These are phyloP conservation scores for Blastocystis sp. DNA, from an alignment of 352 stramenopile species.

Conservation along the genomic window DNA sequence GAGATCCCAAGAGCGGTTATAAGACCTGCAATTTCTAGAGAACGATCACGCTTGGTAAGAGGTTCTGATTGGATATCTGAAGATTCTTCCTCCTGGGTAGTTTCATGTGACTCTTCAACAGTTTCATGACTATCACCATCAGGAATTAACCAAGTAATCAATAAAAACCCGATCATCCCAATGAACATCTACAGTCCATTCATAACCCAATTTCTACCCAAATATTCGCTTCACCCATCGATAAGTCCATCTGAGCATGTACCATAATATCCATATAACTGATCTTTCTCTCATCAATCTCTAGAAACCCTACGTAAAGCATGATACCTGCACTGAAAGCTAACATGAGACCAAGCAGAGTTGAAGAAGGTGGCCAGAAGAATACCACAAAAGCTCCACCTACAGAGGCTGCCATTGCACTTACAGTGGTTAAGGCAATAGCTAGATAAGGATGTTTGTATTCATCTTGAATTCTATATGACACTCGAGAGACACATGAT, in stretches of 20 bases:
- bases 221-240: constrained; percentile 33
- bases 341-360: constrained; percentile 10
- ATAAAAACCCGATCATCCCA: constrained; percentile 37
- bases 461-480: constrained; percentile 18
- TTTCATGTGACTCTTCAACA: too few species aligned
- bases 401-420: constrained; percentile 18
- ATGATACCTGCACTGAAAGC: constrained; percentile 45
- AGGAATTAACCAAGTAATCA: constrained; percentile 7
- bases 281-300: constrained; percentile 23
- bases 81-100: too few species aligned
- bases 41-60: not conserved
- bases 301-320: constrained; percentile 62
- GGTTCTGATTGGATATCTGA: not conserved
- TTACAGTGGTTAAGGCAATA: constrained; percentile 21
- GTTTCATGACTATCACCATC: not conserved
- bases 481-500: too few species aligned
- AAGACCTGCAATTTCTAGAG: constrained; percentile 4
- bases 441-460: constrained; percentile 54
- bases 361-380: constrained; percentile 20
- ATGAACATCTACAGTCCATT: constrained; percentile 50
- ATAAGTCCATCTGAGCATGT: constrained; percentile 46
- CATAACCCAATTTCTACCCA: not conserved
- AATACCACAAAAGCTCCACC: constrained; percentile 47
- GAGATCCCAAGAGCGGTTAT: constrained; percentile 42
- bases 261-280: constrained; percentile 62